Percentiles rank a stretch among this genome's conserved stretches.
Evolutionary conservation across 2,329 filamentous ascomycete species (phyloP).

Genomic region (Scorias spongiosa): DNA sequence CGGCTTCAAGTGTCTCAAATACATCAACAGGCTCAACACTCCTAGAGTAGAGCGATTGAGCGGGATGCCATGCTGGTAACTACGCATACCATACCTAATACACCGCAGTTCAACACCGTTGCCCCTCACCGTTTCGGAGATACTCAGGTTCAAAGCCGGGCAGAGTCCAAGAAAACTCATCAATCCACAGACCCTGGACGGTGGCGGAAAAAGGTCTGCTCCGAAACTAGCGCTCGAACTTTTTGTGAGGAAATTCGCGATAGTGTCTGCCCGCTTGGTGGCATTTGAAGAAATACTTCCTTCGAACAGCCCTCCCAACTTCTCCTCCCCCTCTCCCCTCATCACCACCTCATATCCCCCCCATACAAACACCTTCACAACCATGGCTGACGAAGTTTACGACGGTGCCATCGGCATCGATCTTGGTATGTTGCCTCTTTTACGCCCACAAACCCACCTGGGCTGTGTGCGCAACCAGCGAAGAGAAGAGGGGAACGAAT

Average conservation of each 20-base stretch:
- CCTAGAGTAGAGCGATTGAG: no score
- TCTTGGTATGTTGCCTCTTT: conserved; percentile 53
- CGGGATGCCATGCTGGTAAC: no score
- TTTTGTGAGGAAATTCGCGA: background rate
- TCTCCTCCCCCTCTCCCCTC: background rate
- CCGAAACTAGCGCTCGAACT: background rate
- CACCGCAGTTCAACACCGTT: no score
- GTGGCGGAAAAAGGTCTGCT: background rate
- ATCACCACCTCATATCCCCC: background rate
- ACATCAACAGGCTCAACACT: no score
- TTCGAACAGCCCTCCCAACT: background rate
- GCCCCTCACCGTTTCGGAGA: no score
- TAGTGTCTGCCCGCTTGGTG: background rate
- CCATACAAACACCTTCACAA: conserved; percentile 19
- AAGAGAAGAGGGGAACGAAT: background rate
- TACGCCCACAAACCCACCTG: conserved; percentile 9
- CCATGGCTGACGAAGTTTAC: conserved; percentile 95
- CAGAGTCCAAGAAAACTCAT: no score
- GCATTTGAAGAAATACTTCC: background rate
- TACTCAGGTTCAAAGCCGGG: no score
- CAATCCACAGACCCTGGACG: background rate
- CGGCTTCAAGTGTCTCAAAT: no score
- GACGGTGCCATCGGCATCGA: conserved; percentile 99
- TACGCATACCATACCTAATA: no score
- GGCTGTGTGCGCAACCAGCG: background rate